Evolutionary conservation across 1,284 basidiomycete species (phyloP), one percentile per base, ranked within the genome.

Genomic region (Ceratobasidium sp.): DNA sequence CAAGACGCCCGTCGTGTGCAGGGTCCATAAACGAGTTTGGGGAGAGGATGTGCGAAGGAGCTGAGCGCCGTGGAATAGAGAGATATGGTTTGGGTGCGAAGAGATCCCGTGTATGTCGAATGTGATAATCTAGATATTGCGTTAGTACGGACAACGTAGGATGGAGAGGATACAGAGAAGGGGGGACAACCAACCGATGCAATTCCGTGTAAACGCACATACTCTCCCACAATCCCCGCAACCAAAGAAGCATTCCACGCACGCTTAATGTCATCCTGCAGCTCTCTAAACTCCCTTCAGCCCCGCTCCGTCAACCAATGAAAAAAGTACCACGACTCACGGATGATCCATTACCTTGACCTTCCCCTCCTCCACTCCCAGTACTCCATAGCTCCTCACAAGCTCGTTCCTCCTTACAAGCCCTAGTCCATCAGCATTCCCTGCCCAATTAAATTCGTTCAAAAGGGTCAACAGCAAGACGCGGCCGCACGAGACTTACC

Each of bases 21-120:
- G 85, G 25, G 84, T 83, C 79, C 86, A 89, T 14, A 73, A 76
- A 64, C 53, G 74, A 62, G 56, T 56, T 88, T 81, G 53, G 81
- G 79, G 58, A 80, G 79, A 46, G 83, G 28, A 71, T n/a, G 30
- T 14, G n/a, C 21, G 71, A 18, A 77, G 67, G 23, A 75, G 74
- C 30, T 73, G 30, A 46, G 77, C 83, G 61, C 91, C 90, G 53
- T 80, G 77, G n/a, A 86, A 86, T 23, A 96, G 82, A 0, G 94
- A 89, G 72, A 84, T 84, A 80, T 99, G 96, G 80, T 99, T 99
- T 0, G 92, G 90, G 78, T 99, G 96, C 0, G 83, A 84, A 8
- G 95, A 95, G 4, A 99, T 84, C 0, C 97, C 96, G 3, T 79
- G 76, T 0, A 80, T 75, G 81, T 99, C 96, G 77, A 99, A 99